phyloP scores from a whole-genome alignment of 192 early-diverging fungal genomes.

The Coemansia sp. region DNA sequence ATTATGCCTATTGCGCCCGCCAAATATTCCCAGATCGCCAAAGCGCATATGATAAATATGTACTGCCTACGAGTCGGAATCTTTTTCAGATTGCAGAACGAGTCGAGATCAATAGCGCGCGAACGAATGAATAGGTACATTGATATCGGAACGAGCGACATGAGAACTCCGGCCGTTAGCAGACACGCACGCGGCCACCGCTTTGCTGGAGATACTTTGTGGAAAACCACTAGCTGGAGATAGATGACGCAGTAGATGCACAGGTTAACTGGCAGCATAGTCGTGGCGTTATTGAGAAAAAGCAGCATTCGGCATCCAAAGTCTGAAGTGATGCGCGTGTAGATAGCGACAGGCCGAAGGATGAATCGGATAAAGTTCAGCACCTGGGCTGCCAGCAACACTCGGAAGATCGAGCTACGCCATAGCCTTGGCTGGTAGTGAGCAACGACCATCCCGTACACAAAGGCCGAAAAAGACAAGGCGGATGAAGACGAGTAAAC shows the following conservation, averaged over 20 bases:
- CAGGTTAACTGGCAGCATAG: slow-evolving; percentile 20
- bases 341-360: slow-evolving; percentile 14
- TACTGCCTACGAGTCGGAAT: slow-evolving; percentile 6
- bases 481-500: slow-evolving; percentile 7
- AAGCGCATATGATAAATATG: slow-evolving; percentile 8
- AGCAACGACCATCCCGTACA: slow-evolving; percentile 19
- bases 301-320: slow-evolving; percentile 26
- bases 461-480: slow-evolving; percentile 14
- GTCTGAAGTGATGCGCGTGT: neutral
- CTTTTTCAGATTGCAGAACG: slow-evolving; percentile 9
- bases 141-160: slow-evolving; percentile 19
- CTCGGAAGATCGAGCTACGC: slow-evolving; percentile 29
- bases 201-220: slow-evolving; percentile 28
- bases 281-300: slow-evolving; percentile 19
- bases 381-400: slow-evolving; percentile 24
- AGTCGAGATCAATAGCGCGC: neutral
- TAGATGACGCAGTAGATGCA: slow-evolving; percentile 41
- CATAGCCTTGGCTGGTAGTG: slow-evolving; percentile 10
- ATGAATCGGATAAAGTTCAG: slow-evolving; percentile 31
- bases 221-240: slow-evolving; percentile 37
- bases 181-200: slow-evolving; percentile 23
- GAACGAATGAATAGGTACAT: slow-evolving; percentile 14
- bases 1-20: slow-evolving; percentile 26
- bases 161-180: slow-evolving; percentile 7
- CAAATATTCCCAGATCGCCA: slow-evolving; percentile 28